These are phyloP conservation scores for Lactarius hengduanensis DNA, from an alignment of 768 basidiomycete species.

Conservation along the genomic window DNA sequence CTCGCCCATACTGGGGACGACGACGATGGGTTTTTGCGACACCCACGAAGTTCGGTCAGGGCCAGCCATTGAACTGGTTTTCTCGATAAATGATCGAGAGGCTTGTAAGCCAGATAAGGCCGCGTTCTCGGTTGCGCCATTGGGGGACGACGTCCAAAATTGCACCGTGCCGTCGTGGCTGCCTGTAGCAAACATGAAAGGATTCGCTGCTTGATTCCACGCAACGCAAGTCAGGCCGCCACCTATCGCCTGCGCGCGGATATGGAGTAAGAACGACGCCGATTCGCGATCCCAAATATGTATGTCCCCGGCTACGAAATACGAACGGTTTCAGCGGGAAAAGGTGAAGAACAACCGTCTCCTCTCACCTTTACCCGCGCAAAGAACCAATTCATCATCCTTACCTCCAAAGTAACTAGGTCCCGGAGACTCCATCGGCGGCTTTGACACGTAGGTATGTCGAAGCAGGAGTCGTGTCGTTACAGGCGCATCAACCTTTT, in stretches of 20 bases:
- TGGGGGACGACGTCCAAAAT: slow-evolving; percentile 54
- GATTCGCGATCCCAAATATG: slow-evolving; percentile 81
- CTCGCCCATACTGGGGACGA: neutral
- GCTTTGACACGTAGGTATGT: slow-evolving; percentile 74
- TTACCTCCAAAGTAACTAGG: slow-evolving; percentile 81
- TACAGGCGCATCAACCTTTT: slow-evolving; percentile 36
- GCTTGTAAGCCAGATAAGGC: neutral
- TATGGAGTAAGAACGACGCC: slow-evolving; percentile 64
- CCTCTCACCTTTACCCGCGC: slow-evolving; percentile 65
- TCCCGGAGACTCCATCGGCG: slow-evolving; percentile 69
- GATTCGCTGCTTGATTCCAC: slow-evolving; percentile 69
- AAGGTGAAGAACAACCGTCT: neutral
- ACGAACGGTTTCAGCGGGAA: slow-evolving; percentile 11
- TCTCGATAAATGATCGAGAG: neutral
- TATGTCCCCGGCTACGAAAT: slow-evolving; percentile 68
- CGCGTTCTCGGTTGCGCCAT: neutral
- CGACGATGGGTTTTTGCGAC: neutral
- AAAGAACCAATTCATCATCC: slow-evolving; percentile 74
- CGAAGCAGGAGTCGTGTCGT: slow-evolving; percentile 41
- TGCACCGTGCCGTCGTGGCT: slow-evolving; percentile 73
- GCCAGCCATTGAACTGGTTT: neutral
- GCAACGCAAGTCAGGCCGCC: slow-evolving; percentile 74
- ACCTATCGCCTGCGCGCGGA: slow-evolving; percentile 60
- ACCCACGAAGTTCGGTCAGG: neutral
- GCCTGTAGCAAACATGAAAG: slow-evolving; percentile 71